phyloP scores from a whole-genome alignment of 768 basidiomycete species.

The Serendipita sp. region DNA sequence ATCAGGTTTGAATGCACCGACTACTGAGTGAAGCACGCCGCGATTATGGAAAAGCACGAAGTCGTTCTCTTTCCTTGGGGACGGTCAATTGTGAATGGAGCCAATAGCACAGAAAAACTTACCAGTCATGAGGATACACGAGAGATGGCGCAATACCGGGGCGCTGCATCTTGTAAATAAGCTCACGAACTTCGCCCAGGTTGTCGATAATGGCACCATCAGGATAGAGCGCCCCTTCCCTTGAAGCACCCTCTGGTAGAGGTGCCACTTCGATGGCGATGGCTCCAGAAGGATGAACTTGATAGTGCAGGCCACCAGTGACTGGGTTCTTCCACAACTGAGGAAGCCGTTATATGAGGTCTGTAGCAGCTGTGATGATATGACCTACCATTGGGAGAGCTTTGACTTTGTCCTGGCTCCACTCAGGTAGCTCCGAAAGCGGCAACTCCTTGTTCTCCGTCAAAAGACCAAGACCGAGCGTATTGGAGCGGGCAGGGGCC shows the following conservation, averaged over 20 bases:
- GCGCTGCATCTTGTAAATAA: constrained; percentile 76
- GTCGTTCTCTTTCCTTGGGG: constrained; percentile 39
- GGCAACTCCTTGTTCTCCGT: constrained; percentile 58
- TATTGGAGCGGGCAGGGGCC: constrained; percentile 52
- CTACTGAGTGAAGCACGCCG: constrained; percentile 64
- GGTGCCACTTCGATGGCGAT: constrained; percentile 56
- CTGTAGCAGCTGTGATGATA: no score
- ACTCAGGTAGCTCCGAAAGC: constrained; percentile 54
- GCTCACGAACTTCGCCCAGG: constrained; percentile 49
- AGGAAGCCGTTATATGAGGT: not conserved
- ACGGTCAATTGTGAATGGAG: not conserved
- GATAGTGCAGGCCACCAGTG: constrained; percentile 67
- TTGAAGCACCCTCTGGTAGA: constrained; percentile 42
- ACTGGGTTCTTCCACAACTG: constrained; percentile 88
- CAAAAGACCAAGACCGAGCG: constrained; percentile 75
- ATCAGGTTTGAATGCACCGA: constrained; percentile 45
- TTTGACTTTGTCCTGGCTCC: constrained; percentile 66
- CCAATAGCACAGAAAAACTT: constrained; percentile 11
- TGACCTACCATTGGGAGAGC: constrained; percentile 42
- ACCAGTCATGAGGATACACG: constrained; percentile 85
- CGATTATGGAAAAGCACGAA: constrained; percentile 79
- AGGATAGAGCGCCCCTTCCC: constrained; percentile 59
- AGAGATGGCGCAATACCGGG: constrained; percentile 79
- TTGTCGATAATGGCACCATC: constrained; percentile 67
- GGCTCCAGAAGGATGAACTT: constrained; percentile 76